These are phyloP conservation scores for Antrodiella citrinella DNA, from an alignment of 768 basidiomycete genomes.

Conservation along the genomic window DNA sequence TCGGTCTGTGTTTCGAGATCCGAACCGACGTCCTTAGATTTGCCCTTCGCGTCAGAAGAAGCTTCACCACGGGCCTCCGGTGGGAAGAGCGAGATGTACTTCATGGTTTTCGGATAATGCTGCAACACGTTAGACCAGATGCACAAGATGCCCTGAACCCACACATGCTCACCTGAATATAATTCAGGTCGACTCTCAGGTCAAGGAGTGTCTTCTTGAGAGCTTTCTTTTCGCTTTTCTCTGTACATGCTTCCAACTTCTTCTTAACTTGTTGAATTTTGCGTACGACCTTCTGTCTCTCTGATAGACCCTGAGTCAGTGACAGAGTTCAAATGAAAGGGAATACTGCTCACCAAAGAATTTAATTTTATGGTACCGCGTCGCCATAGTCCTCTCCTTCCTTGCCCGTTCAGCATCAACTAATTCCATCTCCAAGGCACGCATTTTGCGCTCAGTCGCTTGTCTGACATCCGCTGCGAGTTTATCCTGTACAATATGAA, in stretches of 20 bases:
- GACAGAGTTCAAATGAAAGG: neutral
- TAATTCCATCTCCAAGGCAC: constrained; percentile 68
- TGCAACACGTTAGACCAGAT: too few relatives aligned
- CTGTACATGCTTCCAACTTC: constrained; percentile 31
- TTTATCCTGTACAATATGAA: constrained; percentile 43
- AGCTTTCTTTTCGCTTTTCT: constrained; percentile 27
- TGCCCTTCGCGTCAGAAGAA: constrained; percentile 7
- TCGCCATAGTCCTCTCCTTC: constrained; percentile 66
- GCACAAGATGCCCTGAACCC: too few relatives aligned
- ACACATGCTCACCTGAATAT: constrained; percentile 57
- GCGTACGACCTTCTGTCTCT: constrained; percentile 79
- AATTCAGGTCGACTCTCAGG: constrained; percentile 84
- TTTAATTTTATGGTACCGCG: constrained; percentile 83
- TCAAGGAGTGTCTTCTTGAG: constrained; percentile 45
- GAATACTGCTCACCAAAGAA: constrained; percentile 69
- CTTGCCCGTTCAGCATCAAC: constrained; percentile 50
- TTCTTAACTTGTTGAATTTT: constrained; percentile 67
- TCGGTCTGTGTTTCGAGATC: constrained; percentile 31
- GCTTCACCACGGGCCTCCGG: constrained; percentile 40
- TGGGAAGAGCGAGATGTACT: constrained; percentile 89
- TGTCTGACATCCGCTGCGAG: constrained; percentile 81
- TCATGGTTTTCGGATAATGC: constrained; percentile 80
- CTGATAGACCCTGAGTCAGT: constrained; percentile 30
- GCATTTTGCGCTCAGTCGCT: constrained; percentile 71
- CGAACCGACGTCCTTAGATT: constrained; percentile 12